These are phyloP conservation scores for Penicillium silybi DNA, from an alignment of 495 filamentous ascomycete species.

Conservation along the genomic window DNA sequence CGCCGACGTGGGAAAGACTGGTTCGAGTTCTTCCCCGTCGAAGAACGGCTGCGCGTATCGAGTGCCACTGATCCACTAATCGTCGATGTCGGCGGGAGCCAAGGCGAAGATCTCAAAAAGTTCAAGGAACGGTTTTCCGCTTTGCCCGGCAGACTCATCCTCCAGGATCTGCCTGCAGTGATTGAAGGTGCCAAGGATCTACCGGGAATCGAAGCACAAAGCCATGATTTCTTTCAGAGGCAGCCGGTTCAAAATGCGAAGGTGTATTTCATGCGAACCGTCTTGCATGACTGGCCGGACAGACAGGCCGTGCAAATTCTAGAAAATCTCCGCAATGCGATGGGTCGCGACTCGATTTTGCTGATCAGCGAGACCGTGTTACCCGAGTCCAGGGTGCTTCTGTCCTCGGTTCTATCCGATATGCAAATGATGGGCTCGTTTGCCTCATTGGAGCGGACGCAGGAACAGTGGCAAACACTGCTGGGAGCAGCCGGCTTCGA, in stretches of 20 bases:
- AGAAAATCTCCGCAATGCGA: slow-evolving; percentile 33
- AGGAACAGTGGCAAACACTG: slow-evolving; percentile 14
- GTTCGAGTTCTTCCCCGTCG: slow-evolving; percentile 19
- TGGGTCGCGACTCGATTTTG: slow-evolving; percentile 38
- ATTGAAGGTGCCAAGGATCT: slow-evolving; percentile 29
- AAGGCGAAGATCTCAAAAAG: slow-evolving; percentile 50
- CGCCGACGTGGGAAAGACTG: slow-evolving; percentile 13
- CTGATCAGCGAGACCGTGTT: slow-evolving; percentile 40
- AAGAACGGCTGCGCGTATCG: not conserved
- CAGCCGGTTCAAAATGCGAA: slow-evolving; percentile 40
- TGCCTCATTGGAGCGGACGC: slow-evolving; percentile 32
- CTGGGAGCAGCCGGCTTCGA: slow-evolving; percentile 51
- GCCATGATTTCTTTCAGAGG: slow-evolving; percentile 47
- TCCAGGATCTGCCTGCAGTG: slow-evolving; percentile 48
- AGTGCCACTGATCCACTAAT: slow-evolving; percentile 17
- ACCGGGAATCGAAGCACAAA: slow-evolving; percentile 27
- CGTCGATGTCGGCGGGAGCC: slow-evolving; percentile 54
- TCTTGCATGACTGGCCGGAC: slow-evolving; percentile 51
- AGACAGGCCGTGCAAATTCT: slow-evolving; percentile 39
- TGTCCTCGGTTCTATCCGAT: slow-evolving; percentile 25
- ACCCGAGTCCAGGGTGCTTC: slow-evolving; percentile 7
- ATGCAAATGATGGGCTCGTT: slow-evolving; percentile 38
- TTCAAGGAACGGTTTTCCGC: slow-evolving; percentile 44
- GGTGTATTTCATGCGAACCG: slow-evolving; percentile 29
- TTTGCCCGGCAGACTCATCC: slow-evolving; percentile 44